These are phyloP conservation scores for Setomelanomma holmii DNA, from an alignment of 2,329 filamentous ascomycete genomes.

Conservation along the genomic window DNA sequence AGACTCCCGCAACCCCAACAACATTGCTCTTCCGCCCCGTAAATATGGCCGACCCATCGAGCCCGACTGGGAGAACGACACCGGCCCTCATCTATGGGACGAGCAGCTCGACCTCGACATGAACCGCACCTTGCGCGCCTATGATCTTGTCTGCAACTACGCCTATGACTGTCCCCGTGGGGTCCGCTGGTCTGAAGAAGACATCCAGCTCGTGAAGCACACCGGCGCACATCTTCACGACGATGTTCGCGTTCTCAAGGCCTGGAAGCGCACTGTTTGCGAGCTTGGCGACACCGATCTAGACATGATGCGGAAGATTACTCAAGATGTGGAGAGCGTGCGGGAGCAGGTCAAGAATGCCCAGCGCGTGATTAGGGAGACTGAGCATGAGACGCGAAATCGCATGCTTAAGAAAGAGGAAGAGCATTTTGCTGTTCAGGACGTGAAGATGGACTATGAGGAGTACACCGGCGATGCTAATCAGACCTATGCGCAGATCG, in stretches of 20 bases:
- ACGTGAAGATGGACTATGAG: neutral
- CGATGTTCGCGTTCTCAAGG: constrained; percentile 11
- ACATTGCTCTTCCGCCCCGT: neutral
- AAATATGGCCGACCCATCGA: neutral
- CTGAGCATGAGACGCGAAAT: neutral
- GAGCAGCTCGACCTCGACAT: constrained; percentile 16
- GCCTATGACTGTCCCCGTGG: constrained; percentile 19
- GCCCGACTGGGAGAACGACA: neutral
- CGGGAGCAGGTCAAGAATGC: neutral
- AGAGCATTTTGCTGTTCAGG: neutral
- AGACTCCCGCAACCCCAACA: neutral
- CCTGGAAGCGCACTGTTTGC: constrained; percentile 3
- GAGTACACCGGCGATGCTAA: neutral
- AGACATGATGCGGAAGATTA: neutral
- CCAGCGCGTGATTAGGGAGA: neutral
- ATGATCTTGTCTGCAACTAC: constrained; percentile 27
- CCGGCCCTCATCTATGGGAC: constrained; percentile 10
- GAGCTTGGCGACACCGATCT: neutral
- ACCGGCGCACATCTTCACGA: constrained; percentile 17
- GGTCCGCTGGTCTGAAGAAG: constrained; percentile 20
- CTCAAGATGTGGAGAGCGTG: neutral
- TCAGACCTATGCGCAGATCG: neutral
- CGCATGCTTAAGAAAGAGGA: neutral
- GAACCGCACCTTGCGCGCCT: constrained; percentile 22
- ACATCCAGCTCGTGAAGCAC: constrained; percentile 14